Evolutionary conservation across 306 rosid genomes (phyloP).

Genomic region (Senna siamea): DNA sequence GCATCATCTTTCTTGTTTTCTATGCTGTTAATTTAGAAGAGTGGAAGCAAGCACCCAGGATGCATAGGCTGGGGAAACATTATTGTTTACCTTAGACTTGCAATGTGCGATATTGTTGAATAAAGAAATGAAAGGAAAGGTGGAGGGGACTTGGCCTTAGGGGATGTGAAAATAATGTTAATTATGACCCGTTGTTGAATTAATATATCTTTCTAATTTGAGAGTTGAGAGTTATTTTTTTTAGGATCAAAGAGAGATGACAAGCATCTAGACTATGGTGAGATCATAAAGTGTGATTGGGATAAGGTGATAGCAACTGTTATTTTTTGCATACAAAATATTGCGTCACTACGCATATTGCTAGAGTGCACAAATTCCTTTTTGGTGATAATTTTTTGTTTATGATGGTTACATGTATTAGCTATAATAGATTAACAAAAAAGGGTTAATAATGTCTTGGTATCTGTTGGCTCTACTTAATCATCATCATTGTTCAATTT

Average conservation of each 20-base stretch:
- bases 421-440: conserved; percentile 9
- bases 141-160: conserved; percentile 10
- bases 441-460: no score
- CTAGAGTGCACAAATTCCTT: not conserved
- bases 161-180: conserved; percentile 1
- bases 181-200: conserved; percentile 4
- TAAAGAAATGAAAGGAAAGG: not conserved
- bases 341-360: conserved; percentile 9
- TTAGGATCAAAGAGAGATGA: not conserved
- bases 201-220: not conserved
- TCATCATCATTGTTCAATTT: conserved; percentile 35
- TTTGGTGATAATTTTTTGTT: conserved; percentile 6
- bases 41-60: conserved; percentile 19
- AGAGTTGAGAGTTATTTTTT: not conserved
- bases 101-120: conserved; percentile 11
- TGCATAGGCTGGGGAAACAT: conserved; percentile 18
- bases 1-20: no score
- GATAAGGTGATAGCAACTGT: not conserved
- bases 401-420: conserved; percentile 14
- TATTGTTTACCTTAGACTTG: conserved; percentile 20
- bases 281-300: not conserved
- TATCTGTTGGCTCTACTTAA: conserved; percentile 28
- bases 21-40: no score
- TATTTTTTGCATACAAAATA: not conserved
- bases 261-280: not conserved